phyloP scores from a whole-genome alignment of 306 rosid species.

The Quercus dentata region DNA sequence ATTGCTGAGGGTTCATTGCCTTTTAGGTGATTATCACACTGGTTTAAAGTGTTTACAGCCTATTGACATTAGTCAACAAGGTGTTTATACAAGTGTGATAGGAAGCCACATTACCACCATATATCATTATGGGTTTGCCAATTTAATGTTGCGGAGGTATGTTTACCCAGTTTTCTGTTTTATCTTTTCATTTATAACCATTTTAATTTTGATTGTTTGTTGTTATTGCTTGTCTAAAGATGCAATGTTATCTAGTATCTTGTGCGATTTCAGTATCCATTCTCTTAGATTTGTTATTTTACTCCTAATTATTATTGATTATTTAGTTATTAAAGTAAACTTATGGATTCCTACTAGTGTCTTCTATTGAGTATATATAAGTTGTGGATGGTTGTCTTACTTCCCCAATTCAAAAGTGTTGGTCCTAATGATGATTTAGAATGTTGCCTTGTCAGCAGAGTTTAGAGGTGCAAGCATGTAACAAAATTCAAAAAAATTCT shows the following conservation, averaged over 20 bases:
- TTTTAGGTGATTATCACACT: slow-evolving; percentile 94
- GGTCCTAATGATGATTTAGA: not conserved
- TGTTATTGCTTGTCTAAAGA: not conserved
- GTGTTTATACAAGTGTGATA: slow-evolving; percentile 75
- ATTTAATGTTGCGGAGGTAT: slow-evolving; percentile 92
- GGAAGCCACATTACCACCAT: slow-evolving; percentile 93
- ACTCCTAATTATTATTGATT: not conserved
- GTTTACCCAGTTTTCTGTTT: not conserved
- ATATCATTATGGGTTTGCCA: slow-evolving; percentile 95
- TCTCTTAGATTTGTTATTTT: not conserved
- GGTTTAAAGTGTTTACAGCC: slow-evolving; percentile 84
- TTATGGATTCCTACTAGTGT: not conserved
- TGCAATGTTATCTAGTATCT: not conserved
- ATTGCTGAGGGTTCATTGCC: slow-evolving; percentile 87
- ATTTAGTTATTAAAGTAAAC: not conserved
- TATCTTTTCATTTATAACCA: not conserved
- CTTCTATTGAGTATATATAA: not conserved
- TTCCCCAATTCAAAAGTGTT: not conserved
- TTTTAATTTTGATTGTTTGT: not conserved
- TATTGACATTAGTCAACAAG: slow-evolving; percentile 82
- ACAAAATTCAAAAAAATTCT: not conserved
- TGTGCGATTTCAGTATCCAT: not conserved
- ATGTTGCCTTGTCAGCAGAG: not conserved
- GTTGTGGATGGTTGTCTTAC: not conserved
- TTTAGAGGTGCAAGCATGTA: not conserved